Evolutionary conservation across 2,329 filamentous ascomycete genomes (phyloP).

Genomic region (Lasiodiplodia sp.): DNA sequence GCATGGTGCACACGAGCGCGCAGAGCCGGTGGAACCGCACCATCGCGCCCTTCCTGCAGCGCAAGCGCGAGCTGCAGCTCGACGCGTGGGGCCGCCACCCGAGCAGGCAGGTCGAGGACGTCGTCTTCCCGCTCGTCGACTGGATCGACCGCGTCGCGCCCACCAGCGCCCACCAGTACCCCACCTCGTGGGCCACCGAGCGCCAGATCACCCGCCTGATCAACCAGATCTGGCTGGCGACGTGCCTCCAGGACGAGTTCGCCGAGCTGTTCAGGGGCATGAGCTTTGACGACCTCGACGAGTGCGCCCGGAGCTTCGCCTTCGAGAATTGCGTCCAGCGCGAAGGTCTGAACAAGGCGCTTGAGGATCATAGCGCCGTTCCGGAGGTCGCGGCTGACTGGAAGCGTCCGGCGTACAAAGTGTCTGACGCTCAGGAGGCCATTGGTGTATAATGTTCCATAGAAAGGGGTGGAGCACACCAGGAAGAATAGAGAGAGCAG

Average conservation of each 20-base stretch:
- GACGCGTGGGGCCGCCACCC: conserved; percentile 62
- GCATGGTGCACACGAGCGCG: conserved; percentile 37
- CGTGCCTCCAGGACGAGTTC: conserved; percentile 62
- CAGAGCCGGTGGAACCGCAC: conserved; percentile 53
- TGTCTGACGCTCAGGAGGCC: neutral
- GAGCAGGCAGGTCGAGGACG: conserved; percentile 51
- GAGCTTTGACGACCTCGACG: conserved; percentile 61
- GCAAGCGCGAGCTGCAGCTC: conserved; percentile 61
- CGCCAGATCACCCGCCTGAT: conserved; percentile 48
- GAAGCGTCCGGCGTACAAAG: conserved; percentile 4
- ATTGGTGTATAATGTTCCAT: neutral
- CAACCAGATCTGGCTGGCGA: conserved; percentile 58
- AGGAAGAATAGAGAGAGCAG: too few relatives aligned
- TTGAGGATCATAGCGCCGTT: conserved; percentile 50
- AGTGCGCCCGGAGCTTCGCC: conserved; percentile 60
- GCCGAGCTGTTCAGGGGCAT: conserved; percentile 62
- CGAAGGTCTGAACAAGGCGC: conserved; percentile 59
- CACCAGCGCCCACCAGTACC: conserved; percentile 39
- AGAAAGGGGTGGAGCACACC: neutral
- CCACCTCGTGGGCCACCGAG: conserved; percentile 42
- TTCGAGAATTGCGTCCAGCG: conserved; percentile 63
- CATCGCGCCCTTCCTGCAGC: conserved; percentile 61
- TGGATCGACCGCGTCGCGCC: conserved; percentile 41
- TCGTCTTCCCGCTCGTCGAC: conserved; percentile 48
- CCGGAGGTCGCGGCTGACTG: conserved; percentile 33